phyloP scores from a whole-genome alignment of 768 basidiomycete genomes.

The Brasilioporus rufonigricans region DNA sequence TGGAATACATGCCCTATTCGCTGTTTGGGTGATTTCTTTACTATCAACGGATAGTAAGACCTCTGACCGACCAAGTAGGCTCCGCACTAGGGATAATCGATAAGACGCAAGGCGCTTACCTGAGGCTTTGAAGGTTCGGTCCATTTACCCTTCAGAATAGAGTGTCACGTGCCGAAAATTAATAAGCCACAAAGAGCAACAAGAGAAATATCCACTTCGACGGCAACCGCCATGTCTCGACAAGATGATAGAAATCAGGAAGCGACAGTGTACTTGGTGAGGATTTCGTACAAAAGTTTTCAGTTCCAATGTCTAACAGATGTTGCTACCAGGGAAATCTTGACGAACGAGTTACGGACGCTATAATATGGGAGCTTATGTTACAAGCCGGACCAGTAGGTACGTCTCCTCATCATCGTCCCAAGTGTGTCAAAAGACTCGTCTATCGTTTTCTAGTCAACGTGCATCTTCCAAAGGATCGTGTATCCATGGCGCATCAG shows the following conservation, averaged over 20 bases:
- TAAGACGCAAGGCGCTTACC: too few species aligned
- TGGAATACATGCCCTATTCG: too few species aligned
- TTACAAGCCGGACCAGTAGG: slow-evolving; percentile 98
- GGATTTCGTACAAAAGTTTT: slow-evolving; percentile 1
- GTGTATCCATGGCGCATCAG: slow-evolving; percentile 97
- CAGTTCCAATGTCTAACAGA: not conserved
- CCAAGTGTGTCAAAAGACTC: not conserved
- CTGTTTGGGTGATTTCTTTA: too few species aligned
- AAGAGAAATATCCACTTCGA: not conserved
- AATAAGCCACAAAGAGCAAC: not conserved
- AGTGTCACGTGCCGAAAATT: not conserved
- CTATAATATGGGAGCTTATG: slow-evolving; percentile 98
- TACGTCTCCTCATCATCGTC: slow-evolving; percentile 39
- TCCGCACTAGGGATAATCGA: too few species aligned
- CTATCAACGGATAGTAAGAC: too few species aligned
- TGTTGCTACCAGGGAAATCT: slow-evolving; percentile 74
- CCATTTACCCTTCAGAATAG: too few species aligned
- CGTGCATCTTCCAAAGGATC: slow-evolving; percentile 97
- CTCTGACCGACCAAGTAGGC: too few species aligned
- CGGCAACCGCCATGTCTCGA: slow-evolving; percentile 33
- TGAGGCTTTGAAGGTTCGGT: too few species aligned
- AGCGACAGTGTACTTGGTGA: slow-evolving; percentile 83
- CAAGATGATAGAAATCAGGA: slow-evolving; percentile 92
- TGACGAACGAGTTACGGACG: slow-evolving; percentile 92
- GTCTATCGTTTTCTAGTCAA: slow-evolving; percentile 57